Percentiles rank a stretch among this genome's conserved stretches.
Conservation (phyloP, 2,329 filamentous ascomycete genomes). For the Reticulascus tulasneorum region DNA sequence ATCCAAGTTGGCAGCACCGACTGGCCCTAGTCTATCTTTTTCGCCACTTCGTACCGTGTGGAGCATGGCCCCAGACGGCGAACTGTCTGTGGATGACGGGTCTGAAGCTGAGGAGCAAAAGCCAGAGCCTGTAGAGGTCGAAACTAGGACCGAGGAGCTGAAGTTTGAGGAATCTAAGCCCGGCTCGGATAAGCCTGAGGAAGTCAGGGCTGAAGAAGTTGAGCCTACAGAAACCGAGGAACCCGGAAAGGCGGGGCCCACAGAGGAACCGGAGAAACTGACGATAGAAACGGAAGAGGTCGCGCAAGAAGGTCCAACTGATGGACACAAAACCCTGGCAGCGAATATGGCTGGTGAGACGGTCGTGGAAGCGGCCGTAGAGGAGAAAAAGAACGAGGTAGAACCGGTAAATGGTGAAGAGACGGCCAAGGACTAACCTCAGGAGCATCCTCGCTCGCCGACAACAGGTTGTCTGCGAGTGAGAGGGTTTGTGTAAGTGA, state of each 20-base stretch:
- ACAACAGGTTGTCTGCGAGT: conserved; percentile 1
- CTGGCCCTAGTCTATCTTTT: conserved; percentile 40
- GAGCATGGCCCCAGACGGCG: conserved; percentile 49
- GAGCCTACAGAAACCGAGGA: conserved; percentile 1
- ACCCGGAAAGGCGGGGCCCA: background rate
- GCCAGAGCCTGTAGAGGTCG: conserved; percentile 1
- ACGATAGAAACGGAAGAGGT: conserved; percentile 4
- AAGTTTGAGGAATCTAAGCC: conserved; percentile 4
- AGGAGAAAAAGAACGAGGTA: conserved; percentile 29
- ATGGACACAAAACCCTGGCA: conserved; percentile 30
- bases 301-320: conserved; percentile 4
- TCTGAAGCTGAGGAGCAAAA: conserved; percentile 8
- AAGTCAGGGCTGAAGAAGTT: background rate
- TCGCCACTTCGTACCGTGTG: conserved; percentile 45
- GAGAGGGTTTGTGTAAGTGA: conserved; percentile 3
- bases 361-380: conserved; percentile 33
- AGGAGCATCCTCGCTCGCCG: too few species aligned
- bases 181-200: conserved; percentile 5
- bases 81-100: conserved; percentile 33
- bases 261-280: background rate
- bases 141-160: conserved; percentile 1
- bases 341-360: conserved; percentile 41
- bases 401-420: conserved; percentile 32
- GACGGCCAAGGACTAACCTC: conserved; percentile 10
- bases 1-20: conserved; percentile 17